Base-by-base conservation (phyloP, 345 rosid genomes). In the Salix udensis region DNA sequence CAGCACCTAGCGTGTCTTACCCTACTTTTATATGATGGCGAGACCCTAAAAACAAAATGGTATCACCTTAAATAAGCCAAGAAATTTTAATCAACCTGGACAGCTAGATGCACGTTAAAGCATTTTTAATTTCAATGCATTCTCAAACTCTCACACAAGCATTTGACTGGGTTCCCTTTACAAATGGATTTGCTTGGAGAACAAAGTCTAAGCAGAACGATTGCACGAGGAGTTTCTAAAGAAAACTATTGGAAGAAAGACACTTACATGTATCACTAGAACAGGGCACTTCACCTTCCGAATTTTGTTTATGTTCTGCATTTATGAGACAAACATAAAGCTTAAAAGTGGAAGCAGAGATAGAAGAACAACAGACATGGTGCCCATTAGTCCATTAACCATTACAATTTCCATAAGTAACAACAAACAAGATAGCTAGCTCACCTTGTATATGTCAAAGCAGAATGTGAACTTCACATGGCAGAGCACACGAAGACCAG, bases 401-500 rank as follows among this genome's bases (percentile, higher is more conserved):
- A 67, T 55, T 42, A 52, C 18, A 6, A 65, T 65, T 30, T 34
- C 19, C 15, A 65, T 15, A 7, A 15, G 10, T 19, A 31, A 48
- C 28, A 7, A 18, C 19, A 19, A 66, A 12, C 71, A 78, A 26
- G 71, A 58, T 26, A 67, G 48, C 8, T 28, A 62, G 4, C 66
- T 65, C 81, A 91, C 99, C 95, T 84, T 83, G 77, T 94, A 94
- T 36, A 96, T 96, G 85, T 96, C 99, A 19, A 89, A 91, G 79
- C 99, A 96, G 81, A 86, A 94, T 42, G 89, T 70, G 84, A 88
- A 94, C 69, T 90, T 96, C 65, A 91, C 97, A 73, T 96, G 99
- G 84, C 99, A 96, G 70, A 96, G 90, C 74, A 96, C 99, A 13
- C 99, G 98, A 67, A 96, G 98, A 72, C 99, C 99, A 65, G 99